Base-by-base conservation (phyloP, 73 alveolate species). In the Paramecium primaurelia region DNA sequence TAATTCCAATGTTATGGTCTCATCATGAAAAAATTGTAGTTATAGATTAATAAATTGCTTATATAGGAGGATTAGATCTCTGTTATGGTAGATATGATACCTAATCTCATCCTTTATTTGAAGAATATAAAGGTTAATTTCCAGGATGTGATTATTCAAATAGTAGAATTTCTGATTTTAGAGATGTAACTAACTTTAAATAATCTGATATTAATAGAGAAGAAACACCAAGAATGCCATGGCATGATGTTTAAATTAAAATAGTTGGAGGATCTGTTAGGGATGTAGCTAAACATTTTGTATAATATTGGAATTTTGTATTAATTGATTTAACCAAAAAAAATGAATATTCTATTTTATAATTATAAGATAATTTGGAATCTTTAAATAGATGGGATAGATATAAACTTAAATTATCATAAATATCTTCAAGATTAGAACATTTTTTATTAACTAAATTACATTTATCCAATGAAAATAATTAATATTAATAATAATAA, bases 21-120 rank as follows among this genome's bases (percentile, higher is more conserved):
- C 99, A 97, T 94, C 99, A 97, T 93, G 99, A 96, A 69, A 97
- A 97, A 94, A 90, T 97, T 88, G 98, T 95, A 10, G 96, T 97
- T 6, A 97, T 97, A 14, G 99, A 97, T 93, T 94, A 96, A 71
- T 69, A 86, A 75, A 92, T 94, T 25, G 99, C 95, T 5, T 97
- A 95, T 92, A 88, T 97, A n/a, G 99, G 99, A 20, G 99, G 99
- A 34, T 59, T 97, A 38, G 99, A 97, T 89, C 88, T 97, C 45
- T 97, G 99, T 86, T 96, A 93, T 94, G 99, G 99, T 0, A 90
- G 99, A 93, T 96, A 95, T 95, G 99, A 97, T 86, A 93, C 96
- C 36, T 45, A 95, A 38, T 93, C 87, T 8, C 99, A 97, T 92
- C 97, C 97, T 20, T 84, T 97, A 12, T 60, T 86, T 87, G 99